Evolutionary conservation across 306 rosid species (phyloP).

Genomic region (Trifolium repens): DNA sequence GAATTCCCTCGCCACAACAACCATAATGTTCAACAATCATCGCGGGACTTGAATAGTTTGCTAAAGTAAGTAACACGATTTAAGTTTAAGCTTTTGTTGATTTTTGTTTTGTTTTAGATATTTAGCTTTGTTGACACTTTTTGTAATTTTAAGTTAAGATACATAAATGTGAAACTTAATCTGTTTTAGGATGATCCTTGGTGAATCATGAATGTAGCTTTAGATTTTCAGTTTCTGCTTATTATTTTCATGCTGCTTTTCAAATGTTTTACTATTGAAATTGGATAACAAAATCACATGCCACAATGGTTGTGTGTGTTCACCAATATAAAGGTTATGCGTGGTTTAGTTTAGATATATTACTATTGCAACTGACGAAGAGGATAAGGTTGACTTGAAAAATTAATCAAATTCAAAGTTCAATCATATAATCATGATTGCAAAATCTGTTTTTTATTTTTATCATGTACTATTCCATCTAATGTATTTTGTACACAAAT

Average conservation of each 20-base stretch:
- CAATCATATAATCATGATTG: not conserved
- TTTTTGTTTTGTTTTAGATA: constrained; percentile 12
- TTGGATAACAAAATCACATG: not conserved
- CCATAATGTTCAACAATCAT: constrained; percentile 28
- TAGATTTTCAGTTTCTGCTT: constrained; percentile 4
- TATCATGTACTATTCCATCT: not conserved
- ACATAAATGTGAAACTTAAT: constrained; percentile 3
- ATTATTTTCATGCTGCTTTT: not conserved
- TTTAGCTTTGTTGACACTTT: not conserved
- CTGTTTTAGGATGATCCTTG: not conserved
- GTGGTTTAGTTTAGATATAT: not conserved
- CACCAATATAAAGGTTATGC: not conserved
- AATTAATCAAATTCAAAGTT: not conserved
- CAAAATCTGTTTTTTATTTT: not conserved
- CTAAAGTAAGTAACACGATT: constrained; percentile 20
- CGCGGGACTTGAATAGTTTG: not conserved
- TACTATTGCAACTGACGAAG: not conserved
- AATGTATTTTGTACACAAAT: not conserved
- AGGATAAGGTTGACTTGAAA: not conserved
- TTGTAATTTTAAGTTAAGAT: constrained; percentile 15
- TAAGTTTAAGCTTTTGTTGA: constrained; percentile 19
- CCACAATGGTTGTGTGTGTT: not conserved
- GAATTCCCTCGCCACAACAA: constrained; percentile 66
- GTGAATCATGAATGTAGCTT: constrained; percentile 15
- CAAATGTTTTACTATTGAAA: not conserved